Evolutionary conservation across 495 filamentous ascomycete genomes (phyloP).

Genomic region (Astrothelium subdiscretum): DNA sequence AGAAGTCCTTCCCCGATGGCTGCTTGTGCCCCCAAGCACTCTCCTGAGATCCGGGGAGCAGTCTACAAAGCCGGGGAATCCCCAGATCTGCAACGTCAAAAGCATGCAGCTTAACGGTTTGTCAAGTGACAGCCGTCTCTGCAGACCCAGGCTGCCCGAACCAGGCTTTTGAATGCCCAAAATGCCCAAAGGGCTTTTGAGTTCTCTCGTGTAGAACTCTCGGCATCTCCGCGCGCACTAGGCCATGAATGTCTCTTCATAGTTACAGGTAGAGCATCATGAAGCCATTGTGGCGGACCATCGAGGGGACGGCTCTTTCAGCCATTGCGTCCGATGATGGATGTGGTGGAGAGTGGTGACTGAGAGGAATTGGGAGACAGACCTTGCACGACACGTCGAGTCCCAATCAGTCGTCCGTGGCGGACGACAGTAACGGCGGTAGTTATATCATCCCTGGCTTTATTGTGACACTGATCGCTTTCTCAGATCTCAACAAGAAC

Average conservation of each 20-base stretch:
- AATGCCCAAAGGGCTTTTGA: not conserved
- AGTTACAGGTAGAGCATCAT: not conserved
- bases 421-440: not conserved
- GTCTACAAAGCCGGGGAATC: not conserved
- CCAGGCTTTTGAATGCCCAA: not conserved
- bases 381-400: not conserved
- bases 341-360: not conserved
- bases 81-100: not conserved
- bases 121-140: not conserved
- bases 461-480: not conserved
- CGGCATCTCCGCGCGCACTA: not conserved
- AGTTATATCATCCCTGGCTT: not conserved
- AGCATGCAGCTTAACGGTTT: not conserved
- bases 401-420: not conserved
- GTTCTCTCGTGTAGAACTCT: not conserved
- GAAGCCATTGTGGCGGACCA: not conserved
- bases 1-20: not conserved
- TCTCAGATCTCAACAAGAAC: constrained; percentile 1
- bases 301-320: not conserved
- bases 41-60: not conserved
- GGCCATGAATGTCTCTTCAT: not conserved
- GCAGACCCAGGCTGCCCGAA: not conserved
- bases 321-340: not conserved
- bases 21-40: not conserved
- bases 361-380: not conserved